These are phyloP conservation scores for Aspergillus persii DNA, from an alignment of 2,329 filamentous ascomycete species.

Conservation along the genomic window DNA sequence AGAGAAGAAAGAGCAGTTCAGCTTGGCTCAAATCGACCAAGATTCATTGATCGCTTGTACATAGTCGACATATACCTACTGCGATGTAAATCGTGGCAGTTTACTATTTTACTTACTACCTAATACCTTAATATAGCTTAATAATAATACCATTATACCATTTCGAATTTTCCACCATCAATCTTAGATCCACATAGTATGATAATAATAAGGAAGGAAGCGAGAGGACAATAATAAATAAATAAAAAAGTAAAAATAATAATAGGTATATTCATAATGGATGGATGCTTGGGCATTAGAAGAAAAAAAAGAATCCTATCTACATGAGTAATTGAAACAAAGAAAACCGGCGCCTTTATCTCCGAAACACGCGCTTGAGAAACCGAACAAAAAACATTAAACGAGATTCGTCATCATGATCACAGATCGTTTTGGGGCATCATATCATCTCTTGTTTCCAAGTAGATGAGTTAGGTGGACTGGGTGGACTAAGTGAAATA, in stretches of 20 bases:
- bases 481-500: neutral
- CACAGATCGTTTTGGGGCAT: neutral
- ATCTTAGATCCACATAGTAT: neutral
- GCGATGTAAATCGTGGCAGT: neutral
- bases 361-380: slow-evolving; percentile 17
- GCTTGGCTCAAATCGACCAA: neutral
- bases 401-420: slow-evolving; percentile 16
- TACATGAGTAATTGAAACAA: neutral
- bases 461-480: neutral
- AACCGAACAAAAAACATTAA: slow-evolving; percentile 21
- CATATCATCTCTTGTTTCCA: neutral
- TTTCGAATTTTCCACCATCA: neutral
- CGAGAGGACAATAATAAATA: neutral
- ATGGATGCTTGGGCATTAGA: neutral
- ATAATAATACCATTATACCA: neutral
- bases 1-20: neutral
- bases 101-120: neutral
- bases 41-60: neutral
- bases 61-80: neutral
- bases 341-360: slow-evolving; percentile 33
- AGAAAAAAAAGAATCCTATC: slow-evolving; percentile 13
- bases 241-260: neutral
- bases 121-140: too few relatives aligned
- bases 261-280: neutral
- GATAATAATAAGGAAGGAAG: neutral